Evolutionary conservation across 345 rosid species (phyloP).

Genomic region (Gossypium raimondii): DNA sequence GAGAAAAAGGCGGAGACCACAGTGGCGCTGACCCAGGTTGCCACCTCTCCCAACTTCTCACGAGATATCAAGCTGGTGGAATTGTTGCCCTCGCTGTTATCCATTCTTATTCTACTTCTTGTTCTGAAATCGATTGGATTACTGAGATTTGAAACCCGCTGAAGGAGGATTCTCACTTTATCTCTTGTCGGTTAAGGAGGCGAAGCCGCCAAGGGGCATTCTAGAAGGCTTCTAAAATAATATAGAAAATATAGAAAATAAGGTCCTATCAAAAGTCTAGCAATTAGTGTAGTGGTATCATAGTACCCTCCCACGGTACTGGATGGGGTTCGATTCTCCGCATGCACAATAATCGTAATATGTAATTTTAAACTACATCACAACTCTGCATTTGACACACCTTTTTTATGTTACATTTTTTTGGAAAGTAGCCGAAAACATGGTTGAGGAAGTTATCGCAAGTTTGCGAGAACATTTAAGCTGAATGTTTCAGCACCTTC

Average conservation of each 20-base stretch:
- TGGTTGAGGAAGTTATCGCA: too few relatives aligned
- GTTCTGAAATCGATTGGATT: neutral
- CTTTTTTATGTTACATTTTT: too few relatives aligned
- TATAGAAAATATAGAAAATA: rapidly evolving
- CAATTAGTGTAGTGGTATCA: constrained; percentile 96
- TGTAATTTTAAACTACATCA: too few relatives aligned
- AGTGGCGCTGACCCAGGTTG: constrained; percentile 67
- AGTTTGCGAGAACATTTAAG: too few relatives aligned
- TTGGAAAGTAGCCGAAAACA: too few relatives aligned
- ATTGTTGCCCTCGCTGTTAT: neutral
- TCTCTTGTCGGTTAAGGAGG: neutral
- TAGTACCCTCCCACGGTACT: constrained; percentile 99
- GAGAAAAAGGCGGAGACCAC: constrained; percentile 82
- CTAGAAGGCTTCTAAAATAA: neutral
- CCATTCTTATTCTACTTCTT: neutral
- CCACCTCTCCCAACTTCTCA: constrained; percentile 28
- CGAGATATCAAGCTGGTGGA: constrained; percentile 4
- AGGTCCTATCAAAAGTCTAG: constrained; percentile 13
- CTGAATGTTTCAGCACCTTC: too few relatives aligned
- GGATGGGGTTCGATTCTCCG: constrained; percentile 96
- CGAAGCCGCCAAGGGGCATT: neutral
- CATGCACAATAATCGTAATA: constrained; percentile 44
- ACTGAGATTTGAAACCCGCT: neutral
- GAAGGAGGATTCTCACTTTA: too few relatives aligned
- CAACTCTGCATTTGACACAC: too few relatives aligned